Evolutionary conservation across 805 yeast species (phyloP), one percentile per base, ranked within the genome.

Genomic region (Candida parachauliodes): DNA sequence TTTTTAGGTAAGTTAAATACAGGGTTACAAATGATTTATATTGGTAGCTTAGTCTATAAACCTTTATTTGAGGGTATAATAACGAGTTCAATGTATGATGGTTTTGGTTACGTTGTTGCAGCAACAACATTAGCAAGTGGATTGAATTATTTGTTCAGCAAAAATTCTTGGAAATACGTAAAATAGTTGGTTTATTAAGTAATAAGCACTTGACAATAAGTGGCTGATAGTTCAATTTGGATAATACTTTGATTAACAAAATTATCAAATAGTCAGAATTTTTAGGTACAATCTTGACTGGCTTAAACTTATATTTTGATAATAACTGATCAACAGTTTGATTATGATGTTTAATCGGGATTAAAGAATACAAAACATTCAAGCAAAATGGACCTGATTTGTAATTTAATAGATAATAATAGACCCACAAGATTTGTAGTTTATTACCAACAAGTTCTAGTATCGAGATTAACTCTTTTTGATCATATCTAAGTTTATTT

Each of bases 1-100:
- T 65, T 71, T 26, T 77, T 94, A 17, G 88, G 96, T 9, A 91
- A 91, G 56, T 73, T 79, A 59, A 93, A 93, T 62, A 93, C 99
- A 0, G 87, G 81, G 1, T 72, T 93, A 43, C 99, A 93, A 57
- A 91, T 93, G 97, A 55, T 85, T 2, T 89, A 89, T 50, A 74
- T 93, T 30, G 96, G 72, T 6, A 62, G 66, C 20, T 54, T 66
- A 43, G 69, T 68, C 10, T 45, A 63, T 24, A 49, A 49, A 36
- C 70, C 68, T 1, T 62, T 54, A 12, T 39, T 64, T 20, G 68
- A 62, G 29, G 30, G 44, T 19, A 32, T 50, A n/a, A 31, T 48
- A 15, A 32, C 39, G 9, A 40, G 38, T 20, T 17, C 37, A 8
- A 39, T 44, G n/a, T 55, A 58, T 35, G 48, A 51, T 12, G 59